Evolutionary conservation across 352 stramenopile genomes (phyloP), one percentile per base, ranked within the genome.

Genomic region (Phytophthora tentaculata): DNA sequence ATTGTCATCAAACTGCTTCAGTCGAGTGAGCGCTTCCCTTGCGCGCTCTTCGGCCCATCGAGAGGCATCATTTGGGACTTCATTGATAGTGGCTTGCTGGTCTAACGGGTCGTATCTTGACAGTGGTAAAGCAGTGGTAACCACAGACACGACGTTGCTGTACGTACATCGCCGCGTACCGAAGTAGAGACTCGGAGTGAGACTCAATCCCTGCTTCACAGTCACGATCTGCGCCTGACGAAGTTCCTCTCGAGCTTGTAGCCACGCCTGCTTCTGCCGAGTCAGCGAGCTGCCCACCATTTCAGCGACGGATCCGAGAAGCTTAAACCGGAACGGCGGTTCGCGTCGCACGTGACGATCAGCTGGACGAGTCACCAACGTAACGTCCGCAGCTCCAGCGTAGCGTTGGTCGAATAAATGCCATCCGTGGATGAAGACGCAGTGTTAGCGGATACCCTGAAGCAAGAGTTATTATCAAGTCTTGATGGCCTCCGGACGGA

Each of bases 161-260:
- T 91, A 91, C 2, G 84, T 92, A 50, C 77, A 89, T 26, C 84
- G 77, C 13, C 84, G 71, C 8, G 84, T 91, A 29, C 84, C 80
- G 54, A 92, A 92, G 76, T 92, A 92, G 26, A 92, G 68, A 60
- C 73, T 81, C 23, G 84, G 81, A 14, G 81, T 80, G 47, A 84
- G 54, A 19, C 66, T 77, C 47, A 90, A 66, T 23, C 74, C 74
- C 58, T 89, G 64, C 50, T 88, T 83, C 17, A 90, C 80, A 3
- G 67, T 80, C 64, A 93, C 83, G 56, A 93, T 79, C 17, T 74
- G 76, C 14, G 73, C 67, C 29, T 89, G 83, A 5, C 75, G 79
- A 23, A 68, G 48, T 24, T 90, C 63, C 45, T 90, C 81, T 69
- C 84, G 64, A 52, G 72, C 26, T 44, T 60, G 77, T n/a, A 88